Conservation (phyloP, 306 rosid genomes). For the Gleditsia sinensis region DNA sequence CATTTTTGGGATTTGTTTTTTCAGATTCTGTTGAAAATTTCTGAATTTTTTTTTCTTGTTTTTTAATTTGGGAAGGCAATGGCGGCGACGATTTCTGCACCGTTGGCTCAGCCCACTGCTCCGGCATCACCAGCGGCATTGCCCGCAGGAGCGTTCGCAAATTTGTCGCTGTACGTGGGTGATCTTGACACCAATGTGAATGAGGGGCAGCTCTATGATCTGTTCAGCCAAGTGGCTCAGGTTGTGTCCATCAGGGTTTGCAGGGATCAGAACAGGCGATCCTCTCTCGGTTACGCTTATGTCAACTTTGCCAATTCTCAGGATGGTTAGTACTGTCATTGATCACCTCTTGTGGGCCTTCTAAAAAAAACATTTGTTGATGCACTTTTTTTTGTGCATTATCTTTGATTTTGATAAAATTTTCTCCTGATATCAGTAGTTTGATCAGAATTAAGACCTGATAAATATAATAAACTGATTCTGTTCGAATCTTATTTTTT, state of each 20-base stretch:
- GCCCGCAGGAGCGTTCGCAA: not conserved
- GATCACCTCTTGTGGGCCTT: not conserved
- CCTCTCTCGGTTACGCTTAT: constrained; percentile 87
- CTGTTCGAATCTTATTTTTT: not conserved
- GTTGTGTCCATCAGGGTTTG: constrained; percentile 77
- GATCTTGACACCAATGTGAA: constrained; percentile 35
- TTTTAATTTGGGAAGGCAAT: constrained; percentile 35
- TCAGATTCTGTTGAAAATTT: not conserved
- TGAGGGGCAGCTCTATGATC: constrained; percentile 68
- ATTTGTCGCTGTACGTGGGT: constrained; percentile 13
- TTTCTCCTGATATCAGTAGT: not conserved
- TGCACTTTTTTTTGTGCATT: not conserved
- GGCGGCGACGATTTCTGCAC: constrained; percentile 44
- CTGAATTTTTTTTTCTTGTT: not conserved
- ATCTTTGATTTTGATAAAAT: not conserved
- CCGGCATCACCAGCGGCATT: not conserved
- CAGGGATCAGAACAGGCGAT: constrained; percentile 64
- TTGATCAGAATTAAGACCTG: not conserved
- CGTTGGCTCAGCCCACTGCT: constrained; percentile 11
- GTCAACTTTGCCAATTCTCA: constrained; percentile 64
- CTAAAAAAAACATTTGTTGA: not conserved
- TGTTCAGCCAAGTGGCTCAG: constrained; percentile 59
- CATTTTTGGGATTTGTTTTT: not conserved
- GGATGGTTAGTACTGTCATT: constrained; percentile 54
- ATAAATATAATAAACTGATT: not conserved